Evolutionary conservation across 2,329 filamentous ascomycete species (phyloP).

Genomic region (Podosphaera fusca): DNA sequence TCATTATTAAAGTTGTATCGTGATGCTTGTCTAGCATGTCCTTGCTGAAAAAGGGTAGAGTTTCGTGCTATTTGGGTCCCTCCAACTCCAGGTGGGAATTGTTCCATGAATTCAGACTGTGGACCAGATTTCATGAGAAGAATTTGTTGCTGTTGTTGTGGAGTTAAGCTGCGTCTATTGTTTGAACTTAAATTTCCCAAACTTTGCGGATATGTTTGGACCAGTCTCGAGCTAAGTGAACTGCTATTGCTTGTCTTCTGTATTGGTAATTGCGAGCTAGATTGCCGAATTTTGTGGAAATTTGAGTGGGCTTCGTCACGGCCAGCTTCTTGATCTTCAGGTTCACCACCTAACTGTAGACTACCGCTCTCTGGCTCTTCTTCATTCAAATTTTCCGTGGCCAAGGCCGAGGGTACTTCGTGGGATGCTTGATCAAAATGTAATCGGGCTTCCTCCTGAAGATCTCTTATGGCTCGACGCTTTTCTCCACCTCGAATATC

Average conservation of each 20-base stretch:
- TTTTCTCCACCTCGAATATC: constrained; percentile 65
- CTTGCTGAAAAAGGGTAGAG: constrained; percentile 32
- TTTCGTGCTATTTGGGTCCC: constrained; percentile 21
- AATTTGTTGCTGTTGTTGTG: constrained; percentile 54
- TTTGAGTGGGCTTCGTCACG: constrained; percentile 20
- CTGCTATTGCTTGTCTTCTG: constrained; percentile 34
- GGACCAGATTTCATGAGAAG: constrained; percentile 25
- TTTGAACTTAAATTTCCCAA: constrained; percentile 32
- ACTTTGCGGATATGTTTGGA: constrained; percentile 24
- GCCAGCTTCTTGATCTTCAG: constrained; percentile 48
- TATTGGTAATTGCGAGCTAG: constrained; percentile 53
- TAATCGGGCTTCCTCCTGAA: constrained; percentile 32
- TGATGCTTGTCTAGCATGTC: constrained; percentile 64
- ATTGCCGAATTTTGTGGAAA: constrained; percentile 29
- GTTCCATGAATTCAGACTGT: constrained; percentile 28
- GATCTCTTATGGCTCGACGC: constrained; percentile 53
- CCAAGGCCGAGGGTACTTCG: constrained; percentile 23
- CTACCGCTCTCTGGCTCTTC: constrained; percentile 64
- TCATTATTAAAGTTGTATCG: constrained; percentile 78
- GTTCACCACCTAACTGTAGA: constrained; percentile 74
- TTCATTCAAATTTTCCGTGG: constrained; percentile 30
- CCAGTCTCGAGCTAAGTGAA: constrained; percentile 29
- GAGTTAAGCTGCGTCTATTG: constrained; percentile 51
- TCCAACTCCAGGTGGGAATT: constrained; percentile 33
- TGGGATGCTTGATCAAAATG: constrained; percentile 31